Base-by-base conservation (phyloP, 83 land plant genomes). In the Picea abies region DNA sequence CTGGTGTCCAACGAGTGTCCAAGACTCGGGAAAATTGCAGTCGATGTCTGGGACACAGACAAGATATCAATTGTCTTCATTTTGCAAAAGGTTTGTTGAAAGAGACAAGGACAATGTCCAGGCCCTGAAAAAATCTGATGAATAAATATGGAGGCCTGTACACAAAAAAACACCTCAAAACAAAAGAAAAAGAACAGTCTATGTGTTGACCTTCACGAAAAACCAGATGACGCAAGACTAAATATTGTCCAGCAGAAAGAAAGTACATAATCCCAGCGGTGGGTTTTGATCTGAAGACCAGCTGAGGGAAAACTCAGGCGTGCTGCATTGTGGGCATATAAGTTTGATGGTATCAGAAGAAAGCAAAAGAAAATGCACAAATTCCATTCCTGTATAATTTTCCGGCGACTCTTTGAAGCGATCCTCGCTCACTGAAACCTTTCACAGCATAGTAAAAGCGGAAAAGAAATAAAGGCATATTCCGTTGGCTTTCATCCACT, bases 31-130 rank as follows among this genome's bases (percentile, higher is more conserved):
- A 88, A 89, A 12, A 91, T 82, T 35, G 93, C 93, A 16, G 90
- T 88, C 17, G 93, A 87, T 4, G 93, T 85, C 15, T 83, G 87
- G 4, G 93, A 89, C 5, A 90, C 78, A 77, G 91, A 91, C 52
- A 86, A 91, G 62, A 87, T 47, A 62, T 86, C 89, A 58, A 84
- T 65, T 69, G 86, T 60, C 81, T 89, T 91, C 88, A 87, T 89
- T 47, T 47, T 68, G 14, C 14, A 11, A 10, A 0, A n/a, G 29
- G 29, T 26, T 26, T 26, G 29, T 6, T 22, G 23, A 25, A 67
- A 25, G n/a, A 67, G 12, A 19, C 58, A 5, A 73, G 9, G 11
- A 11, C 39, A n/a, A 4, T 8, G 26, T 6, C 8, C 76, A 41
- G 39, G 47, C n/a, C 9, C 0, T 0, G 11, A 12, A 73, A 8